Evolutionary conservation across 2,329 filamentous ascomycete genomes (phyloP).

Genomic region (Cladosporium sphaerospermum): DNA sequence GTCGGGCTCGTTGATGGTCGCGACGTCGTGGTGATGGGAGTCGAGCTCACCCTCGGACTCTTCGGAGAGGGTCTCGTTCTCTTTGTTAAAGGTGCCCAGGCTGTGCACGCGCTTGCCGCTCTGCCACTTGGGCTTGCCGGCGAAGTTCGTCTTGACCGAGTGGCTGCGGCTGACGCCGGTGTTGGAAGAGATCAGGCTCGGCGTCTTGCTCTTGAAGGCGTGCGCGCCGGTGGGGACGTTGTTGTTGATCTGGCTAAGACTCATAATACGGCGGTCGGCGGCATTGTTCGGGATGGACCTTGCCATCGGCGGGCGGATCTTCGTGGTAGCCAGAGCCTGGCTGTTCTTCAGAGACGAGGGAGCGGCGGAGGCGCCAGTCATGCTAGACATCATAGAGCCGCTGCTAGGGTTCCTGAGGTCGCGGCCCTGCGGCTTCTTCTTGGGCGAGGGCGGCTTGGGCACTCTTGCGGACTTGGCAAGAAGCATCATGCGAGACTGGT

Average conservation of each 20-base stretch:
- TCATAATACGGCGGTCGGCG: conserved; percentile 68
- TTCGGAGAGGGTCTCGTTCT: conserved; percentile 42
- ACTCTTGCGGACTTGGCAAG: conserved; percentile 53
- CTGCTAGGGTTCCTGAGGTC: conserved; percentile 36
- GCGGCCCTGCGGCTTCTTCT: conserved; percentile 32
- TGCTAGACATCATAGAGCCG: conserved; percentile 35
- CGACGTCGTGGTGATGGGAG: conserved; percentile 15
- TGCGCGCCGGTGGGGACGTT: conserved; percentile 52
- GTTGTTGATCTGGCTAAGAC: conserved; percentile 80
- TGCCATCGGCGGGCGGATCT: conserved; percentile 6
- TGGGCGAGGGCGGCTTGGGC: conserved; percentile 32
- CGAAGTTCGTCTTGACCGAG: conserved; percentile 30
- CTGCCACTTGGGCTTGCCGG: conserved; percentile 29
- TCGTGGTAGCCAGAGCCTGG: conserved; percentile 4
- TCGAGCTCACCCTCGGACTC: conserved; percentile 35
- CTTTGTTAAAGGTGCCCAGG: conserved; percentile 34
- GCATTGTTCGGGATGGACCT: conserved; percentile 12
- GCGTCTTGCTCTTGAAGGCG: conserved; percentile 27
- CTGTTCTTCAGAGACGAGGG: conserved; percentile 24
- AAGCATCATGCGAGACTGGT: conserved; percentile 87
- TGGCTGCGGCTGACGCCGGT: conserved; percentile 31
- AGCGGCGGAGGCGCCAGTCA: conserved; percentile 16
- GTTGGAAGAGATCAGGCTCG: conserved; percentile 21
- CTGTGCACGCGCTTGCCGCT: conserved; percentile 26
- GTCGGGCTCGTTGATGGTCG: conserved; percentile 13